phyloP scores from a whole-genome alignment of 2,329 filamentous ascomycete genomes.

The Colletotrichum camelliae region DNA sequence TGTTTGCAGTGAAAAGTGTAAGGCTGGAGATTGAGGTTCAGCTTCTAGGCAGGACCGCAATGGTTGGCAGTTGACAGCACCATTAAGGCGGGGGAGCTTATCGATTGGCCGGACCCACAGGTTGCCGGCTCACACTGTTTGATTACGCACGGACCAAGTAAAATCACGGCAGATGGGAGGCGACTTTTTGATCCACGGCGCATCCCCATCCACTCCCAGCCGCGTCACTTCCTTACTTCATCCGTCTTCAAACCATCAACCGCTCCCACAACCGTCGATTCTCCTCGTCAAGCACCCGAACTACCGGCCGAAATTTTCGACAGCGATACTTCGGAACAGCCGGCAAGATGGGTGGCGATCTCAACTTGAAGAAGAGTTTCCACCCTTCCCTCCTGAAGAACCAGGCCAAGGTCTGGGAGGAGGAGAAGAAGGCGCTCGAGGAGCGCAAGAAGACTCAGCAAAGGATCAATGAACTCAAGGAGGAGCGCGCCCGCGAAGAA shows the following conservation, averaged over 20 bases:
- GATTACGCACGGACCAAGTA: not conserved
- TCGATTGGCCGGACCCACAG: conserved; percentile 17
- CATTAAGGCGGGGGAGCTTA: conserved; percentile 20
- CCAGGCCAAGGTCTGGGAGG: conserved; percentile 87
- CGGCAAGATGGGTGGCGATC: conserved; percentile 85
- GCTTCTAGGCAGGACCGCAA: not conserved
- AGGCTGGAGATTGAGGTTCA: not conserved
- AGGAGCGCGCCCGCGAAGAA: conserved; percentile 92
- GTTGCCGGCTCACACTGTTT: not conserved
- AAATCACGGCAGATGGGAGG: not conserved
- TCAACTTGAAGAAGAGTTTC: conserved; percentile 96
- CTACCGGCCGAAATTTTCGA: not conserved
- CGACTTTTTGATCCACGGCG: conserved; percentile 6
- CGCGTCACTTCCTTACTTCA: not conserved
- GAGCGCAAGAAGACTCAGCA: conserved; percentile 95
- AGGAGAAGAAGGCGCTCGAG: conserved; percentile 89
- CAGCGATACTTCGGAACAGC: too few species aligned
- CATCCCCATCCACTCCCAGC: not conserved
- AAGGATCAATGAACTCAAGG: conserved; percentile 89
- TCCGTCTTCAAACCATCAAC: not conserved
- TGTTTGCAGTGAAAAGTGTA: not conserved
- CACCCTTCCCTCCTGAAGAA: conserved; percentile 91
- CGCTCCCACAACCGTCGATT: not conserved
- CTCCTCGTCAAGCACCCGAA: not conserved
- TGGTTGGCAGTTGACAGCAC: not conserved